Evolutionary conservation across 2,329 filamentous ascomycete species (phyloP).

Genomic region (Dichotomopilus funicola): DNA sequence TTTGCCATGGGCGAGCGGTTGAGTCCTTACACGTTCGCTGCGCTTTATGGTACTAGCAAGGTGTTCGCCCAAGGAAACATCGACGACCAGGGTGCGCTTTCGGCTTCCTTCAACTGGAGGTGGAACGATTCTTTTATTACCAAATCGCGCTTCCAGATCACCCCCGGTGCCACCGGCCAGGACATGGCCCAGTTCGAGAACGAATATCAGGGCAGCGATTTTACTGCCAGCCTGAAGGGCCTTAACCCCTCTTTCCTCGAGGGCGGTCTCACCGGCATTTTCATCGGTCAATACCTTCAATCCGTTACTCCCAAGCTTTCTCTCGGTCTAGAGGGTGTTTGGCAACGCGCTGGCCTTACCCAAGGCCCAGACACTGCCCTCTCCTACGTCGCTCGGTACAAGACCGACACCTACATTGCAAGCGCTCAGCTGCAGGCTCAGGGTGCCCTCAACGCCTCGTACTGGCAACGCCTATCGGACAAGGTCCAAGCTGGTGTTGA

Average conservation of each 20-base stretch:
- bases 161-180: slow-evolving; percentile 61
- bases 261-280: slow-evolving; percentile 88
- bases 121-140: slow-evolving; percentile 67
- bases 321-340: slow-evolving; percentile 85
- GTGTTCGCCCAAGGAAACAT: slow-evolving; percentile 93
- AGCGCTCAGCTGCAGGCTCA: slow-evolving; percentile 84
- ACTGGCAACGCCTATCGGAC: slow-evolving; percentile 89
- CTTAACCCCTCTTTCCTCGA: slow-evolving; percentile 93
- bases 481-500: slow-evolving; percentile 96
- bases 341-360: slow-evolving; percentile 79
- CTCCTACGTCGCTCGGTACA: slow-evolving; percentile 89
- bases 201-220: slow-evolving; percentile 90
- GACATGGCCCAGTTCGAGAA: slow-evolving; percentile 92
- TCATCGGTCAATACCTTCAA: slow-evolving; percentile 93
- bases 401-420: slow-evolving; percentile 84
- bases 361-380: slow-evolving; percentile 85
- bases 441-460: slow-evolving; percentile 81
- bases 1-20: slow-evolving; percentile 91
- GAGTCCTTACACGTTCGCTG: slow-evolving; percentile 91
- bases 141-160: slow-evolving; percentile 82
- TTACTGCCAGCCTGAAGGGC: slow-evolving; percentile 86
- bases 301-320: slow-evolving; percentile 81
- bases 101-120: slow-evolving; percentile 86
- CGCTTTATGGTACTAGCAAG: slow-evolving; percentile 87
- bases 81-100: slow-evolving; percentile 85